These are phyloP conservation scores for Hypoxylon sp. DNA, from an alignment of 2,329 filamentous ascomycete genomes.

Conservation along the genomic window DNA sequence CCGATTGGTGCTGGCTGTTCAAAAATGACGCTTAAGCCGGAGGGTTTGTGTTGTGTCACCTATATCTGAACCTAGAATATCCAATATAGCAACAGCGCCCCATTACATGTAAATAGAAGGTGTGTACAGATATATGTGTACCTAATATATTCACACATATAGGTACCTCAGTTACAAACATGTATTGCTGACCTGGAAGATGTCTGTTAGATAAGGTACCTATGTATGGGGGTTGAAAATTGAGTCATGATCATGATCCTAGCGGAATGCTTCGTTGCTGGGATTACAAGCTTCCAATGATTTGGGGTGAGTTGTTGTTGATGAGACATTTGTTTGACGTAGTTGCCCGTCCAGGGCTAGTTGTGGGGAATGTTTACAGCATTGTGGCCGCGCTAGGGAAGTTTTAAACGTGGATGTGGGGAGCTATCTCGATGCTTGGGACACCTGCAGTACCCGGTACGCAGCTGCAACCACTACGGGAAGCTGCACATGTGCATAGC, in stretches of 20 bases:
- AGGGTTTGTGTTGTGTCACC: too few species aligned
- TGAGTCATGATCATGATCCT: constrained; percentile 27
- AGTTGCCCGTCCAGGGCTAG: neutral
- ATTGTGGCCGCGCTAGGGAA: neutral
- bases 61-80: too few species aligned
- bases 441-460: neutral
- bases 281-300: constrained; percentile 40
- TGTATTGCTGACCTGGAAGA: too few species aligned
- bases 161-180: neutral
- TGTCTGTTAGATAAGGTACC: too few species aligned
- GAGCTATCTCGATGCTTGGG: neutral
- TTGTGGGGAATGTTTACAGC: constrained; percentile 24
- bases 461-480: constrained; percentile 24
- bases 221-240: neutral
- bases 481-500: neutral
- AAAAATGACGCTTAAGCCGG: too few species aligned
- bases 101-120: too few species aligned
- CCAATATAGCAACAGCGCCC: too few species aligned
- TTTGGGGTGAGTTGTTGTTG: constrained; percentile 37
- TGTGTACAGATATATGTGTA: too few species aligned
- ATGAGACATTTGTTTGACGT: constrained; percentile 22
- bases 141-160: neutral
- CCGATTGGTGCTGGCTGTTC: too few species aligned
- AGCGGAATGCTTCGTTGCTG: constrained; percentile 47
- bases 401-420: constrained; percentile 19